Percentiles rank a stretch among this genome's conserved stretches.
phyloP scores from a whole-genome alignment of 2,329 filamentous ascomycete species.

The Lasiodiplodia hormozganensis region DNA sequence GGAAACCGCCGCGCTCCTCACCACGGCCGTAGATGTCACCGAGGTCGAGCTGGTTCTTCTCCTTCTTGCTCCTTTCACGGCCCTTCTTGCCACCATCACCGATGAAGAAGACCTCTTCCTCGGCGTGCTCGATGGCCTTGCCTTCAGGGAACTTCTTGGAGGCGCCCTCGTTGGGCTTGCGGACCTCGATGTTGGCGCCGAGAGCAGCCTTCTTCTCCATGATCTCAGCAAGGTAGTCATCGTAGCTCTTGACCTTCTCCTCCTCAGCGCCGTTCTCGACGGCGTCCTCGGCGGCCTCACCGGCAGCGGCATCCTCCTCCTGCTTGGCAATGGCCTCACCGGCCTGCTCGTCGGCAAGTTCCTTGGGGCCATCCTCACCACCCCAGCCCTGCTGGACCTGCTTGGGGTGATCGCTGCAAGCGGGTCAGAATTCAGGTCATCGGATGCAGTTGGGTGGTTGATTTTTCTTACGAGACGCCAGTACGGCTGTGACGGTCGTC shows the following conservation, averaged over 20 bases:
- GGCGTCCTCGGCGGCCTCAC: slow-evolving; percentile 49
- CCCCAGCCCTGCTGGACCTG: slow-evolving; percentile 91
- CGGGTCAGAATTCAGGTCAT: background rate
- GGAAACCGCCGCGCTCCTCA: slow-evolving; percentile 59
- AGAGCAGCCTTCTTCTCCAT: slow-evolving; percentile 79
- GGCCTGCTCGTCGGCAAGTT: slow-evolving; percentile 89
- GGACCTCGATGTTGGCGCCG: slow-evolving; percentile 71
- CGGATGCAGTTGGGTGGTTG: background rate
- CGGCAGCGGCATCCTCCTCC: slow-evolving; percentile 73
- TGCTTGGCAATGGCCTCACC: slow-evolving; percentile 86
- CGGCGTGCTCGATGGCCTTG: slow-evolving; percentile 66
- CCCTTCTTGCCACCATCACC: slow-evolving; percentile 75
- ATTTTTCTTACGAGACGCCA: slow-evolving; percentile 61
- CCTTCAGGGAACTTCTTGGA: slow-evolving; percentile 95
- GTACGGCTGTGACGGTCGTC: slow-evolving; percentile 70
- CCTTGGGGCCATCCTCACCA: slow-evolving; percentile 77
- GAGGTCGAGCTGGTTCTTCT: slow-evolving; percentile 88
- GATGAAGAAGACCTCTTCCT: slow-evolving; percentile 78
- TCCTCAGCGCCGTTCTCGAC: slow-evolving; percentile 63
- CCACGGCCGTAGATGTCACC: slow-evolving; percentile 69
- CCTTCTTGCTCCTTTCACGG: slow-evolving; percentile 88
- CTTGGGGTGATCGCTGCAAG: slow-evolving; percentile 77
- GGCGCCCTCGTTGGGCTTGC: slow-evolving; percentile 91
- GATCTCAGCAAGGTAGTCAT: slow-evolving; percentile 82
- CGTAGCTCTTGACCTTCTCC: slow-evolving; percentile 90